A percentile compares a stretch with the other conserved stretches of the same genome.
Evolutionary conservation across 176 grass and related monocot species (phyloP).

Genomic region (Bolboschoenus planiculmis): DNA sequence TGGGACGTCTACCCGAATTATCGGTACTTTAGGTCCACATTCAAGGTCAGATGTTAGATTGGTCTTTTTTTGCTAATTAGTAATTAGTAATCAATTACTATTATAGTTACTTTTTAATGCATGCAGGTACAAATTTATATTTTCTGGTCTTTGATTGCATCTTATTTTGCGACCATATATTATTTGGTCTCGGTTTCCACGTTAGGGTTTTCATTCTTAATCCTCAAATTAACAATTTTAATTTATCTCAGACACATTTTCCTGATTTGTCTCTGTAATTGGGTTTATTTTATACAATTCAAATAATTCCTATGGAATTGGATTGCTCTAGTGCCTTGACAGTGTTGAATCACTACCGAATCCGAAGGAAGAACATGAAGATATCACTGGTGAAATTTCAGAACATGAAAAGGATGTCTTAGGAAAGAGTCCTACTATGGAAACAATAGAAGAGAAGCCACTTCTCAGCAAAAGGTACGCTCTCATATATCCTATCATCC

Average conservation of each 20-base stretch:
- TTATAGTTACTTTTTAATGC: not conserved
- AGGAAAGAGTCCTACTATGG: not conserved
- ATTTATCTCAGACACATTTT: not conserved
- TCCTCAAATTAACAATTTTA: not conserved
- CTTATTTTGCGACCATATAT: slow-evolving; percentile 1
- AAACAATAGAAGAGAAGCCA: not conserved
- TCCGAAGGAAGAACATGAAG: not conserved
- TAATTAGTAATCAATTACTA: not conserved
- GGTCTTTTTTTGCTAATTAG: not conserved
- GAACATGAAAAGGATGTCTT: not conserved
- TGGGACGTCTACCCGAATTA: slow-evolving; percentile 14
- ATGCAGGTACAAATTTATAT: not conserved
- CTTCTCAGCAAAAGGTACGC: not conserved
- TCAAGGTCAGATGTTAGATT: slow-evolving; percentile 4
- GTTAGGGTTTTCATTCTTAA: slow-evolving; percentile 1
- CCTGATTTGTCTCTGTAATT: not conserved
- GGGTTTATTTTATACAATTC: not conserved
- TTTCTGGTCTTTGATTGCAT: not conserved
- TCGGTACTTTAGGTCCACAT: not conserved
- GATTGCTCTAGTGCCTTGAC: not conserved
- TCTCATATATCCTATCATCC: not conserved
- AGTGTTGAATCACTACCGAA: not conserved
- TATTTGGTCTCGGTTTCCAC: not conserved
- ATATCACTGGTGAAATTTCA: not conserved
- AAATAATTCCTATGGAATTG: not conserved